A percentile compares a stretch with the other conserved stretches of the same genome.
These are phyloP conservation scores for Leccinum griseonigrum DNA, from an alignment of 1,284 basidiomycete species.

Conservation along the genomic window DNA sequence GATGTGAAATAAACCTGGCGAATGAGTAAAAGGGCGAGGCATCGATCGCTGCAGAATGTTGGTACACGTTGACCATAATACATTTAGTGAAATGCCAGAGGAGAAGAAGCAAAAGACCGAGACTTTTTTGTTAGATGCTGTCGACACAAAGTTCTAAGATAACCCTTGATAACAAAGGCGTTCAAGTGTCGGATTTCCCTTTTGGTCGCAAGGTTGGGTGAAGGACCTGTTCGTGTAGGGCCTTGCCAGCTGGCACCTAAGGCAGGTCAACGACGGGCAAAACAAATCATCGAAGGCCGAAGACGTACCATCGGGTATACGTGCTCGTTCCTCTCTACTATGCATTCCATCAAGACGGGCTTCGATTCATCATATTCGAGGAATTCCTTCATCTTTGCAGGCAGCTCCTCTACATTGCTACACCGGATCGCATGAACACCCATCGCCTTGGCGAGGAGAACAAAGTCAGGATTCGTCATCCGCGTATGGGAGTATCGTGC, in stretches of 20 bases:
- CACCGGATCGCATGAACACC: slow-evolving; percentile 88
- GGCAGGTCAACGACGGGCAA: slow-evolving; percentile 6
- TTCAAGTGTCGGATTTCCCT: slow-evolving; percentile 26
- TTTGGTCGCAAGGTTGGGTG: slow-evolving; percentile 48
- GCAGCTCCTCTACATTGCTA: slow-evolving; percentile 71
- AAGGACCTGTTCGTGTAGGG: slow-evolving; percentile 84
- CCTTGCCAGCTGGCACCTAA: slow-evolving; percentile 84
- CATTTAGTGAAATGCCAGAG: slow-evolving; percentile 11
- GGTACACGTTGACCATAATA: slow-evolving; percentile 25
- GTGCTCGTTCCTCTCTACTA: slow-evolving; percentile 87
- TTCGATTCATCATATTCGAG: slow-evolving; percentile 87
- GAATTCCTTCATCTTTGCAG: slow-evolving; percentile 97
- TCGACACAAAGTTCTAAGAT: background rate
- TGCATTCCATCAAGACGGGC: slow-evolving; percentile 90
- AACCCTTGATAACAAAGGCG: background rate
- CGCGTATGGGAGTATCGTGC: slow-evolving; percentile 90
- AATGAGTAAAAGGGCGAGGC: background rate
- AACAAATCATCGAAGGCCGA: background rate
- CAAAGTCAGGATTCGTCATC: slow-evolving; percentile 95
- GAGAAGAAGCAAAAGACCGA: background rate
- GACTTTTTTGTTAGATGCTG: background rate
- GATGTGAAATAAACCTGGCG: background rate
- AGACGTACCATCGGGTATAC: slow-evolving; percentile 89
- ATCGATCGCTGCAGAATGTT: slow-evolving; percentile 7
- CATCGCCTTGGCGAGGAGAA: slow-evolving; percentile 87